These are phyloP conservation scores for Stereocaulon alpinum DNA, from an alignment of 495 filamentous ascomycete genomes.

Conservation along the genomic window DNA sequence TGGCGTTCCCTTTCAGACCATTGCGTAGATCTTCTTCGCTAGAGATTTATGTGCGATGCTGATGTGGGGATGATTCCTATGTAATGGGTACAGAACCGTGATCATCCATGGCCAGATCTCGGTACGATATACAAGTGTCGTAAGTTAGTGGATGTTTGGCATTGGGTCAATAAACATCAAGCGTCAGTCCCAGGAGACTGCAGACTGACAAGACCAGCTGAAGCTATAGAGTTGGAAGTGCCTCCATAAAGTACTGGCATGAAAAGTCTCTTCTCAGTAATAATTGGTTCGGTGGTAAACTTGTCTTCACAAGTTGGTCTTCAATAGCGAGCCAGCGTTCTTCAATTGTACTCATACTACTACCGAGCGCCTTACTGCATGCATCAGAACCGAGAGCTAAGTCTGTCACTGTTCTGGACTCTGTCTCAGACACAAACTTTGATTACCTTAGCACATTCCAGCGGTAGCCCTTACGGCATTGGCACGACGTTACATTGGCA, in stretches of 20 bases:
- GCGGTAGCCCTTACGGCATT: too few species aligned
- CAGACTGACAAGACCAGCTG: not conserved
- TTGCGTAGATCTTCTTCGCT: constrained; percentile 27
- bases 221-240: not conserved
- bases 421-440: too few species aligned
- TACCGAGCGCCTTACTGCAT: too few species aligned
- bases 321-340: too few species aligned
- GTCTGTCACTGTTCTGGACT: too few species aligned
- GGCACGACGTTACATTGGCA: too few species aligned
- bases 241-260: not conserved
- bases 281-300: too few species aligned
- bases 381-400: too few species aligned
- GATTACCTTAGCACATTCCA: too few species aligned
- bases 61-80: constrained; percentile 23
- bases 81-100: constrained; percentile 21
- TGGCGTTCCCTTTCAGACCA: constrained; percentile 11
- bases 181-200: not conserved
- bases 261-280: too few species aligned
- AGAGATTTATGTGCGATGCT: constrained; percentile 27
- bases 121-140: constrained; percentile 22
- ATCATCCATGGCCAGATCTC: constrained; percentile 23
- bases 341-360: too few species aligned
- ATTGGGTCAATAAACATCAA: constrained; percentile 14
- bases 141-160: constrained; percentile 16
- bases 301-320: too few species aligned